Percentiles rank a stretch among this genome's conserved stretches.
phyloP scores from a whole-genome alignment of 441 rosid species.

The Biscutella auriculata region DNA sequence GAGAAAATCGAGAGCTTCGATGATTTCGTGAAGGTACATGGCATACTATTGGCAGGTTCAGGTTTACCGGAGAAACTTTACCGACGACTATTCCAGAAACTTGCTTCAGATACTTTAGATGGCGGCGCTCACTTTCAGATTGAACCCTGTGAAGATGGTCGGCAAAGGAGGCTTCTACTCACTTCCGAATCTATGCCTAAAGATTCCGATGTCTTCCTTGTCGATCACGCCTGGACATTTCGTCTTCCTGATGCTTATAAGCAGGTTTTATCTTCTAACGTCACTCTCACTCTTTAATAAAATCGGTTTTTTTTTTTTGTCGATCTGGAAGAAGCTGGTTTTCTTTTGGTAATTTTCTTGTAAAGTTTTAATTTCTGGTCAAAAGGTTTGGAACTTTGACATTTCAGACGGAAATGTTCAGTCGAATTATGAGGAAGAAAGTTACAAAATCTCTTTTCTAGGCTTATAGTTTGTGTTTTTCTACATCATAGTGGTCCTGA shows the following conservation, averaged over 20 bases:
- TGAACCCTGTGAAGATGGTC: conserved; percentile 52
- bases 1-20: conserved; percentile 41
- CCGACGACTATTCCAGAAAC: conserved; percentile 52
- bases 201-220: conserved; percentile 65
- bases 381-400: no score
- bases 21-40: conserved; percentile 73
- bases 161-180: conserved; percentile 57
- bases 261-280: conserved; percentile 47
- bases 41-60: conserved; percentile 63
- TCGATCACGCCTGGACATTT: conserved; percentile 96
- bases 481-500: neutral
- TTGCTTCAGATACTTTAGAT: conserved; percentile 62
- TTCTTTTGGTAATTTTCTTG: no score
- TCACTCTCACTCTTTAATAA: neutral
- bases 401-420: neutral
- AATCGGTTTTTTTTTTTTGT: neutral
- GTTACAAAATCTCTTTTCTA: neutral
- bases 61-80: conserved; percentile 67
- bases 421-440: neutral
- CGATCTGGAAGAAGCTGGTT: no score
- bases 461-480: no score
- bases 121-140: conserved; percentile 71
- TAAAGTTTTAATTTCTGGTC: no score
- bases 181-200: conserved; percentile 47
- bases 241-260: conserved; percentile 73